Percentiles rank a stretch among this genome's conserved stretches.
phyloP scores from a whole-genome alignment of 495 filamentous ascomycete species.

The Penicillium taxi region DNA sequence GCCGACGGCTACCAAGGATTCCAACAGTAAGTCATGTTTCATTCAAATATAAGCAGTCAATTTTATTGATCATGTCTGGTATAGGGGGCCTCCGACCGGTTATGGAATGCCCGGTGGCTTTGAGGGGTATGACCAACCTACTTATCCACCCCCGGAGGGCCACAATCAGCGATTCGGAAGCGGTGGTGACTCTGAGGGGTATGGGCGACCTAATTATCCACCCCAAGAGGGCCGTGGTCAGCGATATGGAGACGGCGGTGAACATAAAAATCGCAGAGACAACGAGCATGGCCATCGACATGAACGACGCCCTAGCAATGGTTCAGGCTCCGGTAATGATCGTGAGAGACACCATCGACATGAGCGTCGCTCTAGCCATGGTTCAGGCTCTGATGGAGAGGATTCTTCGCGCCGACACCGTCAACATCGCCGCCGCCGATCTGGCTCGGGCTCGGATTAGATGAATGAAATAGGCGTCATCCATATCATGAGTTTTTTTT shows the following conservation, averaged over 20 bases:
- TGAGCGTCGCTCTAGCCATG: slow-evolving; percentile 10
- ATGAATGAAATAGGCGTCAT: not conserved
- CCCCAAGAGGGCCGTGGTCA: slow-evolving; percentile 14
- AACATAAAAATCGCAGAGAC: slow-evolving; percentile 1
- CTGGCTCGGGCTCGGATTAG: slow-evolving; percentile 19
- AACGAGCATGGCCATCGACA: slow-evolving; percentile 5
- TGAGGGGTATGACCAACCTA: slow-evolving; percentile 12
- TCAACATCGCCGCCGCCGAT: slow-evolving; percentile 30
- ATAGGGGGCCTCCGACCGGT: slow-evolving; percentile 13
- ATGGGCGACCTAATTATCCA: slow-evolving; percentile 8
- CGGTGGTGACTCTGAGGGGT: slow-evolving; percentile 12
- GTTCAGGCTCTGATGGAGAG: slow-evolving; percentile 16
- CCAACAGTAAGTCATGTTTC: slow-evolving; percentile 14
- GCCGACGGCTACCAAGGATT: slow-evolving; percentile 6
- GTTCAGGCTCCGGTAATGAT: slow-evolving; percentile 11
- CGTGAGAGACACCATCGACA: slow-evolving; percentile 7
- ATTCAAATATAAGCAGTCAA: slow-evolving; percentile 23
- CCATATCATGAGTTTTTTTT: not conserved
- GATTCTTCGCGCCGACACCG: slow-evolving; percentile 20
- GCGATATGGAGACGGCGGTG: slow-evolving; percentile 5
- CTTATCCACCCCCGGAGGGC: slow-evolving; percentile 9
- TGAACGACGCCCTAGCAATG: slow-evolving; percentile 10
- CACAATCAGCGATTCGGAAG: slow-evolving; percentile 12
- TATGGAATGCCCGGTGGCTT: slow-evolving; percentile 14
- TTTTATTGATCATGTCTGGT: slow-evolving; percentile 7